Base-by-base conservation (phyloP, 805 yeast genomes). In the Cyberlindnera lachancei region DNA sequence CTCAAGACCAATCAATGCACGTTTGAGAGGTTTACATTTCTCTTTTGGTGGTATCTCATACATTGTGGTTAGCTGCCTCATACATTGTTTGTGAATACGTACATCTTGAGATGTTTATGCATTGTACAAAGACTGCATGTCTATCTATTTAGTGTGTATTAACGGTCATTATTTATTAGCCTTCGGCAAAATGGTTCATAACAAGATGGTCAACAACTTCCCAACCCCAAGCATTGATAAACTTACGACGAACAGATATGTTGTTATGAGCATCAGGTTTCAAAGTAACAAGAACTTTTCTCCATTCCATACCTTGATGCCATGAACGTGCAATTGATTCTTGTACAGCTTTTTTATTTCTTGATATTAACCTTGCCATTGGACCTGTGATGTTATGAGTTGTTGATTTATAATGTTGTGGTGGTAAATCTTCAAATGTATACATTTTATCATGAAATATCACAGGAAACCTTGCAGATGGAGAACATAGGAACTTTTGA, bases 241-340 rank as follows among this genome's bases (percentile, higher is more conserved):
- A 92, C 40, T 84, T 61, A 44, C 98, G 67, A 41, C 98, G 64
- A 2, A 90, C 97, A 18, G 85, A 68, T 18, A 92, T 87, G 49
- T 87, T 90, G 49, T 90, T 90, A 52, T 90, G 98, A 0, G 98
- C 96, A 55, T 90, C 98, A 0, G 96, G 96, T 42, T 76, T 72
- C 41, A 92, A 59, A 26, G 75, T 75, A 1, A 88, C 95, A 18
- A 92, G 59, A 3, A 92, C 95, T 56, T 90, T 90, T 27, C 96
- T 63, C 98, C 98, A 90, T 12, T 73, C 56, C 79, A 86, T 72
- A 9, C 72, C 75, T 36, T 72, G 66, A 51, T 90, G 97, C 80
- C 95, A 92, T 29, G 77, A 74, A 25, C 95, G 62, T 0, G 98
- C 98, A 32, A 92, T 80, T 34, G 72, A 68, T 43, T 92, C 97